Conservation (phyloP, 805 yeast genomes). For the Cephaloascus albidus region DNA sequence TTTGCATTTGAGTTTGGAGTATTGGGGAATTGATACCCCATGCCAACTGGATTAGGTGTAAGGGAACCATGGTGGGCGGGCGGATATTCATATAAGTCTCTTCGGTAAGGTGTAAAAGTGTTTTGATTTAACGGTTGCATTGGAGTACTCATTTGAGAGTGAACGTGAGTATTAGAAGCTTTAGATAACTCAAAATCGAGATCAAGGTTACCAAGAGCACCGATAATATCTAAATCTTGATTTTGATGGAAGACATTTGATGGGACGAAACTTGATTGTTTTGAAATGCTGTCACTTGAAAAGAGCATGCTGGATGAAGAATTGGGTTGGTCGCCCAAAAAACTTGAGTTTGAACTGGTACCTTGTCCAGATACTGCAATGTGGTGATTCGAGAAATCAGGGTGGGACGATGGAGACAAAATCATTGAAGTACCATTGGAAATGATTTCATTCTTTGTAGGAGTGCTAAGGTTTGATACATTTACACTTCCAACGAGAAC, state of each 20-base stretch:
- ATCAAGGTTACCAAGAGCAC: slow-evolving; percentile 36
- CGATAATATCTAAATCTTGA: slow-evolving; percentile 31
- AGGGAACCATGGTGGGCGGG: slow-evolving; percentile 15
- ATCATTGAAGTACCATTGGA: neutral
- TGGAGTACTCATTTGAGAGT: neutral
- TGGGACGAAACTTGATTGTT: neutral
- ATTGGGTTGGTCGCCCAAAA: neutral
- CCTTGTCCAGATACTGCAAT: slow-evolving; percentile 1
- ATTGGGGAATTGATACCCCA: slow-evolving; percentile 10
- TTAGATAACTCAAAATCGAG: slow-evolving; percentile 19
- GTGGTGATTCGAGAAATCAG: neutral
- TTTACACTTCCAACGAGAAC: neutral
- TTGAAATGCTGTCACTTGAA: neutral
- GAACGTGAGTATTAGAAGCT: slow-evolving; percentile 1
- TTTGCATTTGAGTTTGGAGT: slow-evolving; percentile 25
- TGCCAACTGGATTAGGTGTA: slow-evolving; percentile 15
- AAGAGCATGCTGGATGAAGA: neutral
- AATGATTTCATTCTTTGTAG: neutral
- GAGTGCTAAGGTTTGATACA: neutral
- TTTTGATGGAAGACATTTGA: neutral
- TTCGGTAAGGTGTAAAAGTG: slow-evolving; percentile 10
- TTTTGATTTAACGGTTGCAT: neutral
- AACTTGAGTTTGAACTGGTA: neutral
- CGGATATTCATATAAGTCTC: slow-evolving; percentile 14
- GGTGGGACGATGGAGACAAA: neutral